phyloP scores from a whole-genome alignment of 225 moss, liverwort and hornwort genomes.

The Polytrichum formosum region DNA sequence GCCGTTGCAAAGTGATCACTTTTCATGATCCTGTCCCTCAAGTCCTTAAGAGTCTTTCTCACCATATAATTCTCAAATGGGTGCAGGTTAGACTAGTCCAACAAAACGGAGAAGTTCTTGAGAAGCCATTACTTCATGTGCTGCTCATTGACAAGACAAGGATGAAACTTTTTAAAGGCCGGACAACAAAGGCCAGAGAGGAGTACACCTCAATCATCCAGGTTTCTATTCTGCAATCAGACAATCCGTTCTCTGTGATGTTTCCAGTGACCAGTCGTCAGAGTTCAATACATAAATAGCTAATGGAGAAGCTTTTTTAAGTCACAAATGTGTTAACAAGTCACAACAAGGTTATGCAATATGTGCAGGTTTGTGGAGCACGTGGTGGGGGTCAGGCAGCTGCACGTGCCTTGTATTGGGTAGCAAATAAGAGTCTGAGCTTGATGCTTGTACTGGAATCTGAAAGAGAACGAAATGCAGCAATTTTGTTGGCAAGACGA shows the following conservation, averaged over 20 bases:
- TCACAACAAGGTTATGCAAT: background rate
- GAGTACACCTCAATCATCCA: constrained; percentile 63
- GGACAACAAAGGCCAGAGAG: constrained; percentile 75
- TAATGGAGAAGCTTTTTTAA: too few species aligned
- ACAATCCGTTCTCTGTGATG: background rate
- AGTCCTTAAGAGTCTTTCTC: too few species aligned
- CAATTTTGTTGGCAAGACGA: constrained; percentile 77
- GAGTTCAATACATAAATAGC: too few species aligned
- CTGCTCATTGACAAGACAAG: constrained; percentile 39
- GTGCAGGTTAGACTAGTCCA: constrained; percentile 40
- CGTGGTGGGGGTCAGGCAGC: constrained; percentile 93
- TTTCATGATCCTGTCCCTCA: too few species aligned
- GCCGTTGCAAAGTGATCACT: too few species aligned
- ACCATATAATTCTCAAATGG: background rate
- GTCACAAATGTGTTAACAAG: too few species aligned
- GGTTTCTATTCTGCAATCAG: constrained; percentile 10
- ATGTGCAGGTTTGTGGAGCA: constrained; percentile 86
- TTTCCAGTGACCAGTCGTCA: too few species aligned
- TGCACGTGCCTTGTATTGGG: constrained; percentile 85
- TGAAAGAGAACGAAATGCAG: constrained; percentile 94
- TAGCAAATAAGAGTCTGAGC: constrained; percentile 65
- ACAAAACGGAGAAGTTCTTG: constrained; percentile 45
- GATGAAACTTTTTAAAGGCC: constrained; percentile 65
- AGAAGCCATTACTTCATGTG: constrained; percentile 40
- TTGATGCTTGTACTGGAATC: constrained; percentile 93